Conservation (phyloP, 2,329 filamentous ascomycete species). For the Exophiala viscosa region DNA sequence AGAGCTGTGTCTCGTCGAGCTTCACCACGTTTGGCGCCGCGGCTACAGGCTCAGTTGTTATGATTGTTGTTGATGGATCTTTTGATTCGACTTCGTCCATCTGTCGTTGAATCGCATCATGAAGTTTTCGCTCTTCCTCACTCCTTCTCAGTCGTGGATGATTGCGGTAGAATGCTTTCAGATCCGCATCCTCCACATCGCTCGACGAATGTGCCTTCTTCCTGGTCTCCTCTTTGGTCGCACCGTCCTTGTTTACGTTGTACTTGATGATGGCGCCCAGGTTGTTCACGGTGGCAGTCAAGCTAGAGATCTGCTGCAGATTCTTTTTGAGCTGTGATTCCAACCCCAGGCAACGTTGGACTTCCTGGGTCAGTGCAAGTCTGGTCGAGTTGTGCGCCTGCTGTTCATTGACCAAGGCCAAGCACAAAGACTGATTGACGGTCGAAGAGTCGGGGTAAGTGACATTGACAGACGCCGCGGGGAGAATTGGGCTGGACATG, state of each 20-base stretch:
- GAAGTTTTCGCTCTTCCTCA: background rate
- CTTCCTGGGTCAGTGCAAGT: constrained; percentile 16
- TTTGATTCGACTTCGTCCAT: background rate
- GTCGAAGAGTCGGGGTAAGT: constrained; percentile 5
- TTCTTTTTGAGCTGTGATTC: constrained; percentile 14
- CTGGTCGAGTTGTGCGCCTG: constrained; percentile 22
- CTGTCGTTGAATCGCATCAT: constrained; percentile 7
- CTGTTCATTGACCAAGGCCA: constrained; percentile 24
- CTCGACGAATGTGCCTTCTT: background rate
- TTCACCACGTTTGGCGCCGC: background rate
- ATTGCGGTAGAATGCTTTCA: constrained; percentile 15
- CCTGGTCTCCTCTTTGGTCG: background rate
- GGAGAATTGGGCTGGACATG: constrained; percentile 1
- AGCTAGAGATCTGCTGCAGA: constrained; percentile 15
- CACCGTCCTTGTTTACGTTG: constrained; percentile 6
- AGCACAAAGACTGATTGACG: constrained; percentile 14
- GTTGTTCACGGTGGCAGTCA: constrained; percentile 19
- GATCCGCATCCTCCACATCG: constrained; percentile 5
- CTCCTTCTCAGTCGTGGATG: constrained; percentile 7
- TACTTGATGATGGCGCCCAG: constrained; percentile 24
- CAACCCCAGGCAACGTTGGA: constrained; percentile 4
- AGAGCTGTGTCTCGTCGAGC: constrained; percentile 16
- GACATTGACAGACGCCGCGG: background rate
- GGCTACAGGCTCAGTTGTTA: background rate
- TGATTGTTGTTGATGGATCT: background rate